phyloP scores from a whole-genome alignment of 768 basidiomycete species.

The Leccinellum luteum region DNA sequence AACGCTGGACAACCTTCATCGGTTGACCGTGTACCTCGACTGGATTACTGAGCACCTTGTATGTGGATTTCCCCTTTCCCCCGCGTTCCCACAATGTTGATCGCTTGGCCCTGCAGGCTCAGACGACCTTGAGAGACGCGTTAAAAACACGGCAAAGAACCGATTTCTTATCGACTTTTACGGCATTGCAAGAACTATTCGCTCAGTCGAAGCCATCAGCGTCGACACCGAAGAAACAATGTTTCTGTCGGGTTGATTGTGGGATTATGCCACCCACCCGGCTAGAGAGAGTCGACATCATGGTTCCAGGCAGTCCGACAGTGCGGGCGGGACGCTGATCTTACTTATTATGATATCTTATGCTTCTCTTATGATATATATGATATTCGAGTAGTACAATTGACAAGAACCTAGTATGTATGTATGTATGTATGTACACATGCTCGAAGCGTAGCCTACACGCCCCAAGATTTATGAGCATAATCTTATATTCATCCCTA shows the following conservation, averaged over 20 bases:
- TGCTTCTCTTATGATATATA: conserved; percentile 5
- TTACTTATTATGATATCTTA: conserved; percentile 9
- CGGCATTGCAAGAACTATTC: conserved; percentile 22
- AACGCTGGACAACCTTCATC: conserved; percentile 16
- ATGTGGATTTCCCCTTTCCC: not conserved
- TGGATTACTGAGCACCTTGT: conserved; percentile 29
- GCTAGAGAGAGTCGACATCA: conserved; percentile 14
- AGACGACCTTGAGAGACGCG: conserved; percentile 12
- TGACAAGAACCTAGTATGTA: conserved; percentile 11
- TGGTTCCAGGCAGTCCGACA: conserved; percentile 22
- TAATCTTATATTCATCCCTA: not conserved
- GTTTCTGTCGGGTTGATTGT: conserved; percentile 6
- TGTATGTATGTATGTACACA: not conserved
- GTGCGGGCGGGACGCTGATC: conserved; percentile 15
- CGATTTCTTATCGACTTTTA: conserved; percentile 16
- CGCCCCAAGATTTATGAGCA: not conserved
- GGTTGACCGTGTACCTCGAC: conserved; percentile 27
- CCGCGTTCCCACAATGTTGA: conserved; percentile 2
- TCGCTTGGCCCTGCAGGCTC: conserved; percentile 13
- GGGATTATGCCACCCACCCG: not conserved
- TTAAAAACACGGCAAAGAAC: conserved; percentile 3
- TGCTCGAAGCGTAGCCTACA: conserved; percentile 7
- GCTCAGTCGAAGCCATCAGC: conserved; percentile 8
- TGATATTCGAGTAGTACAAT: conserved; percentile 13
- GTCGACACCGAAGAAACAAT: conserved; percentile 6